These are phyloP conservation scores for Curvularia lunata DNA, from an alignment of 2,329 filamentous ascomycete species.

Conservation along the genomic window DNA sequence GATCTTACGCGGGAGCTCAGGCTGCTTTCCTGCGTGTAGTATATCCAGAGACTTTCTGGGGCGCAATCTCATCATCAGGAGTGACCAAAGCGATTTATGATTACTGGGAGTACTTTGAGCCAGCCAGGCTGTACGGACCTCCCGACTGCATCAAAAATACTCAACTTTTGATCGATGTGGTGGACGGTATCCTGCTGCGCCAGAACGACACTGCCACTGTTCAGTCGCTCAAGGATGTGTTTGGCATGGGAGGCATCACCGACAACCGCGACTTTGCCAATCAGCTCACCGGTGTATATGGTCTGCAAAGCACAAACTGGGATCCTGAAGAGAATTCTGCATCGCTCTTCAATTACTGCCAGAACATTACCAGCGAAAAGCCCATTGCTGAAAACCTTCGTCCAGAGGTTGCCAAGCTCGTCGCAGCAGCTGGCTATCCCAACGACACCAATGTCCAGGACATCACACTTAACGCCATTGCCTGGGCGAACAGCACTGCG, in stretches of 20 bases:
- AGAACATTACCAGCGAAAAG: conserved; percentile 58
- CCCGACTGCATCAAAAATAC: conserved; percentile 69
- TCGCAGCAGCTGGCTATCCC: conserved; percentile 58
- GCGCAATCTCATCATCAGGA: conserved; percentile 78
- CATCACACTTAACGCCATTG: conserved; percentile 63
- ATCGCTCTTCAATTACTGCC: conserved; percentile 59
- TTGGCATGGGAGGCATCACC: conserved; percentile 59
- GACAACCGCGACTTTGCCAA: conserved; percentile 62
- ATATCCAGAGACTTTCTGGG: conserved; percentile 82
- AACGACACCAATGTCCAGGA: conserved; percentile 54
- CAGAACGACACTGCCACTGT: conserved; percentile 54
- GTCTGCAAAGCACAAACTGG: conserved; percentile 64
- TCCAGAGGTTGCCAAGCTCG: conserved; percentile 53
- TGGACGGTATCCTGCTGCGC: conserved; percentile 64
- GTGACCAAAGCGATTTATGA: conserved; percentile 80
- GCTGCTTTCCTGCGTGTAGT: conserved; percentile 76
- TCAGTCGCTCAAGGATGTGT: conserved; percentile 59
- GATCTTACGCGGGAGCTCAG: conserved; percentile 82
- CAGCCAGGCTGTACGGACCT: conserved; percentile 63
- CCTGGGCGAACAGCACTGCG: conserved; percentile 58
- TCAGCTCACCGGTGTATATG: conserved; percentile 54
- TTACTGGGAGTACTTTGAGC: conserved; percentile 71
- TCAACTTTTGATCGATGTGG: conserved; percentile 64
- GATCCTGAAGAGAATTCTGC: conserved; percentile 60
- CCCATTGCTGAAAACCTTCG: conserved; percentile 46